Evolutionary conservation across 371 early-diverging fungal genomes (phyloP), one percentile per base, ranked within the genome.

Genomic region (Mucor racemosus): DNA sequence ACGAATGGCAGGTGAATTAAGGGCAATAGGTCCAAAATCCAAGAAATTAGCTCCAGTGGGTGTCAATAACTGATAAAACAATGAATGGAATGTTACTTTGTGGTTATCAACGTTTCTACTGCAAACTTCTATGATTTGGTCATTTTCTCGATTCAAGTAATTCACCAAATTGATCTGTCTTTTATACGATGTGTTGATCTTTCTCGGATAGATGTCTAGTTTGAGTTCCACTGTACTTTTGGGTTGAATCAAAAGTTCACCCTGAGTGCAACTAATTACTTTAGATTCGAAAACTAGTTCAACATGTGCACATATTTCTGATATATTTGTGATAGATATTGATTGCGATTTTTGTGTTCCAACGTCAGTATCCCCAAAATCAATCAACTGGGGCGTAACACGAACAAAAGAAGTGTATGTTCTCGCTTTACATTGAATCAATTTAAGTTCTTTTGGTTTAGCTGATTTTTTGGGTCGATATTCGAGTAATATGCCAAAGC

Each of bases 101-200:
- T 96, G 91, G 66, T 92, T 92, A 82, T 98, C 99, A 42, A 97
- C 91, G 69, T 98, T 96, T n/a, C 87, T 94, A 57, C 96, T 94
- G 46, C 87, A 86, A 15, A 98, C 95, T 62, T 96, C 93, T 17
- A 98, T 88, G 44, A 91, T 91, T 72, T 92, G 92, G 76, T 95
- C 94, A 72, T 97, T 94, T 57, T 91, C 89, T 5, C 90, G 85
- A 72, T 97, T 97, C 55, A 91, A 81, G 50, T 91, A 77, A 71
- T 98, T 98, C 62, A 92, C 91, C 15, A 98, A 87, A 0, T 94
- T 95, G 19, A 98, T 89, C 74, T 98, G 95, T 72, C 97, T 96
- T 64, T 95, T 89, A 73, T 98, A 98, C 39, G 95, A 94, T 0
- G 95, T 92, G 68, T 98, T 98, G 42, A 96, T 91, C 75, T 97